Base-by-base conservation (phyloP, 257 asterid genomes). In the Solanum lycopersicoides region DNA sequence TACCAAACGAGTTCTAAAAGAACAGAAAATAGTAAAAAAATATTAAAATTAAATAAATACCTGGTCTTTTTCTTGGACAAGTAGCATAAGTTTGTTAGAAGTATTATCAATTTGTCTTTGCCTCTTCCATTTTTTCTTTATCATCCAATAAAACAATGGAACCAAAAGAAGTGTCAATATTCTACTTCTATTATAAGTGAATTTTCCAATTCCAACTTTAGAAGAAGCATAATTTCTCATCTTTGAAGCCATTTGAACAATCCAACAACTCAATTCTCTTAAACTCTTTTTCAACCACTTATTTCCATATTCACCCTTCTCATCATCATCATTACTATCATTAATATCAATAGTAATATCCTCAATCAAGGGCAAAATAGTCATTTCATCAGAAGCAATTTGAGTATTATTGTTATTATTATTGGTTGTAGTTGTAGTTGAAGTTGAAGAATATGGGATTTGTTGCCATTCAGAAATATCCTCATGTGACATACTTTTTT, bases 391-490 rank as follows among this genome's bases (percentile, higher is more conserved):
- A 21, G 21, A 1, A 21, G 2, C 28, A 9, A 35, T 35, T 20
- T 35, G 47, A 73, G n/a, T 68, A 66, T 87, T 12, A 84, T 77
- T 83, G 56, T 53, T 66, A 9, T 10, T 56, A 30, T 6, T 56
- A n/a, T 21, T 39, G 12, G 75, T 79, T 69, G 83, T 41, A 12
- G 75, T 79, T 69, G 83, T 41, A 12, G 88, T 14, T 77, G 89
- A 85, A 41, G 23, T 85, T 87, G 92, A 91, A 23, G 91, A 82
- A 59, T 21, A 59, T 39, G 86, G 82, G 65, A 95, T 88, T 86
- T 89, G 91, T 87, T 92, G 88, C 98, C 98, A 95, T 6, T 95
- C 98, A 30, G 93, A 84, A 72, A 60, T 84, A 39, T 87, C 86
- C 34, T 90, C 90, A 82, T 60, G 89, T 68, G 93, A 95, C 98